A percentile compares a stretch with the other conserved stretches of the same genome.
These are phyloP conservation scores for Solanum neorickii DNA, from an alignment of 257 asterid species.

Conservation along the genomic window DNA sequence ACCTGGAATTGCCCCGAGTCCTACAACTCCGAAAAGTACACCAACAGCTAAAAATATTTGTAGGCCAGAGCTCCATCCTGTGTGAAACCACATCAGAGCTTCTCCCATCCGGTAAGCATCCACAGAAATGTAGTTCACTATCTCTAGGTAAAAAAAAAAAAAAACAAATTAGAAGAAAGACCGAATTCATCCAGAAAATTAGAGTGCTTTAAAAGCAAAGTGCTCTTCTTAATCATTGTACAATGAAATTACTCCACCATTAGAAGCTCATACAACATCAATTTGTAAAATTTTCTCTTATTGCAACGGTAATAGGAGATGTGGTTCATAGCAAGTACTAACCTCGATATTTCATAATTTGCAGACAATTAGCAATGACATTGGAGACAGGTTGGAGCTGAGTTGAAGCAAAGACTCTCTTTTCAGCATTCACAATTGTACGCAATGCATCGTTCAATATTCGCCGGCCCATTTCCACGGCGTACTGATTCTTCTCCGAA, in stretches of 20 bases:
- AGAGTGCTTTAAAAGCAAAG: not conserved
- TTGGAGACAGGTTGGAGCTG: no score
- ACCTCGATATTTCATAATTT: constrained; percentile 93
- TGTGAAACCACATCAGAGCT: constrained; percentile 48
- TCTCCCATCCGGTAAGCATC: constrained; percentile 84
- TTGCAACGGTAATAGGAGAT: not conserved
- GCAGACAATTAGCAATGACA: constrained; percentile 13
- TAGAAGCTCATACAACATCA: not conserved
- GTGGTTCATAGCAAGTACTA: not conserved
- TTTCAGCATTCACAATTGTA: no score
- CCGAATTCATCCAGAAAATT: not conserved
- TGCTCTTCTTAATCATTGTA: not conserved
- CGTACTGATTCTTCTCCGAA: no score
- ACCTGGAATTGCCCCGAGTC: constrained; percentile 64
- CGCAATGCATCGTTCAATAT: no score
- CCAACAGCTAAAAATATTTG: constrained; percentile 30
- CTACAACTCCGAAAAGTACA: constrained; percentile 43
- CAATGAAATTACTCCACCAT: not conserved
- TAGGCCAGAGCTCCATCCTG: constrained; percentile 35
- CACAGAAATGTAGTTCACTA: constrained; percentile 62
- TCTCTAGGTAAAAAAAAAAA: constrained; percentile 10
- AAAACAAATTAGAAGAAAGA: not conserved
- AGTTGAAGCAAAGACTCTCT: no score
- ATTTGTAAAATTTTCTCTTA: not conserved
- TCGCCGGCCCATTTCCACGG: no score